These are phyloP conservation scores for Pythium pyrilobum DNA, from an alignment of 352 stramenopile species.

Conservation along the genomic window DNA sequence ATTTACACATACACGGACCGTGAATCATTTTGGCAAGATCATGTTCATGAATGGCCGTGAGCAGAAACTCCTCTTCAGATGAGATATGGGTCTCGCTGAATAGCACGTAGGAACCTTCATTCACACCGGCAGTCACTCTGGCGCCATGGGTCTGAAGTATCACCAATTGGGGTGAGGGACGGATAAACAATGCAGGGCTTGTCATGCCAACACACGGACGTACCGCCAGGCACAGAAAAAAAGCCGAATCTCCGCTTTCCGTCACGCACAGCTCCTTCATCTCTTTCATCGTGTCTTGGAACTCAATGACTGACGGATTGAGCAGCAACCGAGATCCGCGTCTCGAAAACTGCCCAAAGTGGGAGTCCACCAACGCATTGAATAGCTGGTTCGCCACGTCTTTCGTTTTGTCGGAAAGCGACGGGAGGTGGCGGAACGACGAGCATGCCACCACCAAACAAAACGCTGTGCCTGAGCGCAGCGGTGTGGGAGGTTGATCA, in stretches of 20 bases:
- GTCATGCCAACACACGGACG: too few species aligned
- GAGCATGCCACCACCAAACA: slow-evolving; percentile 51
- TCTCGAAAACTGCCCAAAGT: slow-evolving; percentile 43
- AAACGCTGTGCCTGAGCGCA: slow-evolving; percentile 10
- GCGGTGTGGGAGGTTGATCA: background rate
- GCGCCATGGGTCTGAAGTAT: slow-evolving; percentile 54
- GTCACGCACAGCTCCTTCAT: slow-evolving; percentile 31
- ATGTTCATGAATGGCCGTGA: slow-evolving; percentile 57
- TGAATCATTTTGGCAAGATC: slow-evolving; percentile 59
- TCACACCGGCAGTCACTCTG: slow-evolving; percentile 40
- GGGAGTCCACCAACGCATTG: slow-evolving; percentile 40
- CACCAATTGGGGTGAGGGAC: background rate
- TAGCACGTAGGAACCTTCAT: slow-evolving; percentile 61
- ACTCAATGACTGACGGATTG: slow-evolving; percentile 81
- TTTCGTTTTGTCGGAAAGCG: slow-evolving; percentile 48
- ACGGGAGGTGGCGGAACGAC: slow-evolving; percentile 48
- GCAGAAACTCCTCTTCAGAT: slow-evolving; percentile 61
- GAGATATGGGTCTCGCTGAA: slow-evolving; percentile 66
- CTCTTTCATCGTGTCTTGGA: slow-evolving; percentile 71
- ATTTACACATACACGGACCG: slow-evolving; percentile 18
- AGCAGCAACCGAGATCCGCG: slow-evolving; percentile 56
- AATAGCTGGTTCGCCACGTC: slow-evolving; percentile 50
- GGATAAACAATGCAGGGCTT: slow-evolving; percentile 1
- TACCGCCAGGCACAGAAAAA: slow-evolving; percentile 67
- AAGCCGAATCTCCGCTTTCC: slow-evolving; percentile 31